These are phyloP conservation scores for Fusarium dimerum DNA, from an alignment of 2,329 filamentous ascomycete genomes.

Conservation along the genomic window DNA sequence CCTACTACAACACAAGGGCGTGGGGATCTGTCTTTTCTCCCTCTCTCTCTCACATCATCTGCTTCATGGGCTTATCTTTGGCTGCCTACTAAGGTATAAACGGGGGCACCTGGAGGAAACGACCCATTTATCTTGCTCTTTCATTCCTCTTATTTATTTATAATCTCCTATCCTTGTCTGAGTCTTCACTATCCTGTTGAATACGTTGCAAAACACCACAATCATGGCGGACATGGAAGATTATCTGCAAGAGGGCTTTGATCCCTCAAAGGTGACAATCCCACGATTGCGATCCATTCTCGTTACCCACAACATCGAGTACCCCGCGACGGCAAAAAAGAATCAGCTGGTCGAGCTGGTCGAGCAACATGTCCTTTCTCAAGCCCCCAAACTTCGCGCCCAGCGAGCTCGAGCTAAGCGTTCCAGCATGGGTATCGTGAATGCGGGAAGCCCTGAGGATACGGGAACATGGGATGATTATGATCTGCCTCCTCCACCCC, in stretches of 20 bases:
- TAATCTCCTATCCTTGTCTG: not conserved
- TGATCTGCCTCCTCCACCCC: slow-evolving; percentile 51
- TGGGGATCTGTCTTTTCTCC: too few relatives aligned
- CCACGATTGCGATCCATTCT: slow-evolving; percentile 89
- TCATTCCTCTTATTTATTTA: too few relatives aligned
- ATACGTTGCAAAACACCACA: slow-evolving; percentile 11
- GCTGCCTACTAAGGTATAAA: too few relatives aligned
- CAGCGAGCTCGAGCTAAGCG: slow-evolving; percentile 79
- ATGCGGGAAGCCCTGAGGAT: slow-evolving; percentile 67
- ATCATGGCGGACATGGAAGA: slow-evolving; percentile 70
- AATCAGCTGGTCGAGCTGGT: slow-evolving; percentile 83
- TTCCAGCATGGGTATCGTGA: slow-evolving; percentile 81
- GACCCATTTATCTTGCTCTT: too few relatives aligned
- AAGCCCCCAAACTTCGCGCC: slow-evolving; percentile 74
- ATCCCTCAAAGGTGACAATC: slow-evolving; percentile 80
- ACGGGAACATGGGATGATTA: slow-evolving; percentile 64
- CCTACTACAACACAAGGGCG: too few relatives aligned
- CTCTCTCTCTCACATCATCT: too few relatives aligned
- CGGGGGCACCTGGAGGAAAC: too few relatives aligned
- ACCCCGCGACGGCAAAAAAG: slow-evolving; percentile 91
- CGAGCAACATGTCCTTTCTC: slow-evolving; percentile 73
- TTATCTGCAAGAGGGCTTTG: slow-evolving; percentile 86
- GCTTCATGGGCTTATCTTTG: too few relatives aligned
- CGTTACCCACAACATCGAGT: slow-evolving; percentile 82
- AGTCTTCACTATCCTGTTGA: slow-evolving; percentile 4